Evolutionary conservation across 805 yeast species (phyloP).

Genomic region (Hanseniaspora jakobsenii): DNA sequence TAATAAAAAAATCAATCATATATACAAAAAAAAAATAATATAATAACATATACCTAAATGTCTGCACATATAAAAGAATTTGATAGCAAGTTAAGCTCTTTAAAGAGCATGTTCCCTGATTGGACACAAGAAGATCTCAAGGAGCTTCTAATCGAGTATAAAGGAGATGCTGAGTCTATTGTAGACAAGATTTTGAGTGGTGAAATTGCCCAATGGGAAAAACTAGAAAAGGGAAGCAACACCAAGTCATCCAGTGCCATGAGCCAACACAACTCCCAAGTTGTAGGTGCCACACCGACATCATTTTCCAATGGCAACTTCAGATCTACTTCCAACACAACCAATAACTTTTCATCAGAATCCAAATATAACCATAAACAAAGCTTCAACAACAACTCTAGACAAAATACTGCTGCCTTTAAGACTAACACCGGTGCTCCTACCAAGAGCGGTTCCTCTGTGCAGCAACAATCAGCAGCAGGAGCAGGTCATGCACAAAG

Average conservation of each 20-base stretch:
- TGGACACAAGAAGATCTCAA: slow-evolving; percentile 82
- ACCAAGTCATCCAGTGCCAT: slow-evolving; percentile 47
- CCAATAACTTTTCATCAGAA: slow-evolving; percentile 19
- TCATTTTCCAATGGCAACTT: not conserved
- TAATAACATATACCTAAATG: slow-evolving; percentile 9
- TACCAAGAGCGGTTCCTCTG: slow-evolving; percentile 10
- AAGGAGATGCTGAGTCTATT: slow-evolving; percentile 58
- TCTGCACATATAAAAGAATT: slow-evolving; percentile 23
- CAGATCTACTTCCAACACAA: slow-evolving; percentile 21
- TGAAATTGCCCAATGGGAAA: slow-evolving; percentile 86
- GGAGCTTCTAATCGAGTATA: slow-evolving; percentile 61
- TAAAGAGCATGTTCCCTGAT: slow-evolving; percentile 83
- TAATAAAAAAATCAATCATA: not conserved
- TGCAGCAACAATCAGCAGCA: slow-evolving; percentile 20
- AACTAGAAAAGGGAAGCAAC: slow-evolving; percentile 45
- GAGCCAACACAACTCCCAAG: slow-evolving; percentile 24
- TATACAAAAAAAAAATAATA: not conserved
- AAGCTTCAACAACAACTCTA: slow-evolving; percentile 13
- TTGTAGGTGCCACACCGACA: slow-evolving; percentile 13
- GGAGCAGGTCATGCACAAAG: too few relatives aligned
- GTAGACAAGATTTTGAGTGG: slow-evolving; percentile 84
- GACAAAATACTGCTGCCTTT: slow-evolving; percentile 15
- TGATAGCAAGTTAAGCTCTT: slow-evolving; percentile 37
- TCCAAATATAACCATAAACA: slow-evolving; percentile 17
- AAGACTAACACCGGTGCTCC: slow-evolving; percentile 3